Evolutionary conservation across 768 basidiomycete genomes (phyloP).

Genomic region (Basidioascus undulatus): DNA sequence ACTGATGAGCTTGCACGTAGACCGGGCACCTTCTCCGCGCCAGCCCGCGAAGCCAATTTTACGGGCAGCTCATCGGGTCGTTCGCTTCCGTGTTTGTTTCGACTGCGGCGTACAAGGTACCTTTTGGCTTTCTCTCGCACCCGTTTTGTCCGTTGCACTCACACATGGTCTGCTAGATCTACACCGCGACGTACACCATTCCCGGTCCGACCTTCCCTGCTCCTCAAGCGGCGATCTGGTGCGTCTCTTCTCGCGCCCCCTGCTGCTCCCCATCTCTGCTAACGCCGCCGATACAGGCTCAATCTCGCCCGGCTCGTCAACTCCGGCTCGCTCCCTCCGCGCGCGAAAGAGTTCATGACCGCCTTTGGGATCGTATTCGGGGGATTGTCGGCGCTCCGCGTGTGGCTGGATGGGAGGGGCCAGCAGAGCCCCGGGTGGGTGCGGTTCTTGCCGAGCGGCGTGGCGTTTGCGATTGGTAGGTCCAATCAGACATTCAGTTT

Average conservation of each 20-base stretch:
- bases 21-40: conserved; percentile 81
- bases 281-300: conserved; percentile 14
- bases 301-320: conserved; percentile 21
- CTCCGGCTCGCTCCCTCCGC: conserved; percentile 56
- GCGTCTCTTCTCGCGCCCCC: conserved; percentile 29
- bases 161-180: no score
- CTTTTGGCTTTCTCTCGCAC: no score
- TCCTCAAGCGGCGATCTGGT: conserved; percentile 86
- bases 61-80: conserved; percentile 76
- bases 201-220: conserved; percentile 90
- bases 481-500: not conserved
- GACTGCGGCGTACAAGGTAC: conserved; percentile 55
- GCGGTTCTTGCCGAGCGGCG: conserved; percentile 72
- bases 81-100: conserved; percentile 71
- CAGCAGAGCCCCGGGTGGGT: conserved; percentile 21
- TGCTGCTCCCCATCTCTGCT: conserved; percentile 25
- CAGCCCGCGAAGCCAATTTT: conserved; percentile 83
- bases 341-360: conserved; percentile 54
- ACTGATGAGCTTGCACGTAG: no score
- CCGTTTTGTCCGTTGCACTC: no score
- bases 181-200: conserved; percentile 63
- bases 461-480: conserved; percentile 63
- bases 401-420: not conserved
- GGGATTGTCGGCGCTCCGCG: conserved; percentile 27
- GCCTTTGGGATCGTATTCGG: conserved; percentile 49